These are phyloP conservation scores for Dryas alaskensis DNA, from an alignment of 306 rosid genomes.

Conservation along the genomic window DNA sequence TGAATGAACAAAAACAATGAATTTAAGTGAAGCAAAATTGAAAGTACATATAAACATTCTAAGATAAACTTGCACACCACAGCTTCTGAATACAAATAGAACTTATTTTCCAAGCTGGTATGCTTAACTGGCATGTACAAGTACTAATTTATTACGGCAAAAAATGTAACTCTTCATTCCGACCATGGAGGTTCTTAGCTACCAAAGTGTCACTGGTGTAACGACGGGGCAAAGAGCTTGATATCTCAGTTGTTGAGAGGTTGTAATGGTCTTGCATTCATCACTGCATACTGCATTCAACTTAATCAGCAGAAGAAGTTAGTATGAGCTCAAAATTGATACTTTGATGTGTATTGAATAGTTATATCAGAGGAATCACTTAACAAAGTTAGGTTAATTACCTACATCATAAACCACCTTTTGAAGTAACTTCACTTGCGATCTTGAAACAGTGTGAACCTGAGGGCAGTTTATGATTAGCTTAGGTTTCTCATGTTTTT, in stretches of 20 bases:
- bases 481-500: background rate
- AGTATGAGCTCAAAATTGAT: background rate
- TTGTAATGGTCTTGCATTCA: constrained; percentile 43
- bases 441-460: constrained; percentile 25
- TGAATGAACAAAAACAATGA: background rate
- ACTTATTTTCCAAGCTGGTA: background rate
- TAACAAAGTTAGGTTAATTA: background rate
- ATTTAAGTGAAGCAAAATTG: background rate
- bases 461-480: background rate
- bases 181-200: background rate
- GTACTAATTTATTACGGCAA: background rate
- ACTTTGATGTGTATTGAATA: background rate
- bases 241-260: constrained; percentile 24
- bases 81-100: background rate
- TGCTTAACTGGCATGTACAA: background rate
- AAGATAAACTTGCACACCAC: background rate
- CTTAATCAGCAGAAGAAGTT: background rate
- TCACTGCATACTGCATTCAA: constrained; percentile 30
- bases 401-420: constrained; percentile 32
- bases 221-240: constrained; percentile 5
- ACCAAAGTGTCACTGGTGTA: background rate
- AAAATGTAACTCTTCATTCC: background rate
- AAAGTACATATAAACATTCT: background rate
- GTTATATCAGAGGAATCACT: background rate
- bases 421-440: constrained; percentile 32